Conservation (phyloP, 176 grass and related monocot genomes). For the Sorghum bicolor region DNA sequence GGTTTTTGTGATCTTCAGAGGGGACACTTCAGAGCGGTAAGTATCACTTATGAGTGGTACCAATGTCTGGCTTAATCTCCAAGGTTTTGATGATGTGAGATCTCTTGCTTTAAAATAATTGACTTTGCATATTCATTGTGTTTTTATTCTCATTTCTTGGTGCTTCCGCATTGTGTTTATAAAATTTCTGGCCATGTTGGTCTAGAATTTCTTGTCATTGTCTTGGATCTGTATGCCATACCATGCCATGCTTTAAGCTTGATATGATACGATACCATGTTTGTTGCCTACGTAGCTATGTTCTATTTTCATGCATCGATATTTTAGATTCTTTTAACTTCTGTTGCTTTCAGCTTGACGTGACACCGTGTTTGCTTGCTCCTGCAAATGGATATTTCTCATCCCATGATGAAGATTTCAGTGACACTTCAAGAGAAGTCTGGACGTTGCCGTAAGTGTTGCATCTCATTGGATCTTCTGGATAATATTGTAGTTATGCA, state of each 20-base stretch:
- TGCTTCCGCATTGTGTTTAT: neutral
- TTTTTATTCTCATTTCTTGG: neutral
- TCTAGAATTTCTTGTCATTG: slow-evolving; percentile 25
- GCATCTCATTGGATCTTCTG: slow-evolving; percentile 10
- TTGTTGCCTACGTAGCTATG: neutral
- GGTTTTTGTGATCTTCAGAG: slow-evolving; percentile 94
- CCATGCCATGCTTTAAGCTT: neutral
- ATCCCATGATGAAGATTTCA: slow-evolving; percentile 31
- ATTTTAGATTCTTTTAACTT: slow-evolving; percentile 23
- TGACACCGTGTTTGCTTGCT: slow-evolving; percentile 83
- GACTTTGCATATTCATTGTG: neutral
- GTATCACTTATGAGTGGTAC: slow-evolving; percentile 99
- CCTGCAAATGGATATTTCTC: slow-evolving; percentile 59
- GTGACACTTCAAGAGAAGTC: slow-evolving; percentile 44
- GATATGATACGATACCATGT: neutral
- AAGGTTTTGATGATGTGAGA: slow-evolving; percentile 90
- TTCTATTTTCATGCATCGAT: slow-evolving; percentile 1
- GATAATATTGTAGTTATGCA: neutral
- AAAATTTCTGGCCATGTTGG: neutral
- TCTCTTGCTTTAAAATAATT: slow-evolving; percentile 18
- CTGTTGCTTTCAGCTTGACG: slow-evolving; percentile 73
- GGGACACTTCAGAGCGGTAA: slow-evolving; percentile 92
- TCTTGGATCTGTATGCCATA: neutral
- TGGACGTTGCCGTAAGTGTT: slow-evolving; percentile 89
- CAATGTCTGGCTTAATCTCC: slow-evolving; percentile 97